Percentiles rank a stretch among this genome's conserved stretches.
These are phyloP conservation scores for Vigna mungo DNA, from an alignment of 306 rosid genomes.

Conservation along the genomic window DNA sequence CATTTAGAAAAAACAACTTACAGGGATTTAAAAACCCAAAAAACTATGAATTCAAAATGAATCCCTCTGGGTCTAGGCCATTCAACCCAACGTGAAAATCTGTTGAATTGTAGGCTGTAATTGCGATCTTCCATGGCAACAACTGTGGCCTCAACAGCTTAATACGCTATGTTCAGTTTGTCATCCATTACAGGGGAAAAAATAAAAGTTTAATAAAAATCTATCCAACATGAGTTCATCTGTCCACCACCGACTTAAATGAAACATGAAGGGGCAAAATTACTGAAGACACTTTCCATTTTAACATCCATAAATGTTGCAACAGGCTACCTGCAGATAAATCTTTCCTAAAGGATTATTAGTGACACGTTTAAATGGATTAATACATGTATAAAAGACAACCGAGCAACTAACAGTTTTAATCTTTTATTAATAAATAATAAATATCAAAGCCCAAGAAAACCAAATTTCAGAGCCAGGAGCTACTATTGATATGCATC, in stretches of 20 bases:
- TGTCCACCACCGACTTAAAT: conserved; percentile 49
- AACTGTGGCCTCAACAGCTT: conserved; percentile 45
- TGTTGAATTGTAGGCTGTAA: conserved; percentile 54
- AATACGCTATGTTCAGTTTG: conserved; percentile 45
- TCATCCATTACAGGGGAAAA: conserved; percentile 46
- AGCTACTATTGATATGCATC: background rate
- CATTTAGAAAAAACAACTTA: conserved; percentile 43
- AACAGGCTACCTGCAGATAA: conserved; percentile 64
- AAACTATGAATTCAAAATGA: conserved; percentile 46
- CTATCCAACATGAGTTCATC: conserved; percentile 56
- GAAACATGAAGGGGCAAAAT: conserved; percentile 48
- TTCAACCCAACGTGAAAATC: conserved; percentile 57
- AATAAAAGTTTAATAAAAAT: conserved; percentile 46
- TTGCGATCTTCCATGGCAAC: conserved; percentile 49
- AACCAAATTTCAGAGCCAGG: conserved; percentile 14
- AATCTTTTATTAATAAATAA: background rate
- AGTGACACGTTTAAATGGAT: conserved; percentile 31
- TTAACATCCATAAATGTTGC: conserved; percentile 58
- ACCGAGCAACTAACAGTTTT: conserved; percentile 3
- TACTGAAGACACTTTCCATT: conserved; percentile 47
- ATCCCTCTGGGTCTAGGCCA: conserved; percentile 49
- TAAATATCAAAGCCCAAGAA: conserved; percentile 19
- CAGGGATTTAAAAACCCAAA: conserved; percentile 50
- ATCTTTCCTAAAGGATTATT: conserved; percentile 31
- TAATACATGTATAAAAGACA: conserved; percentile 27